phyloP scores from a whole-genome alignment of 2,329 filamentous ascomycete species.

The Penicillium olsonii region DNA sequence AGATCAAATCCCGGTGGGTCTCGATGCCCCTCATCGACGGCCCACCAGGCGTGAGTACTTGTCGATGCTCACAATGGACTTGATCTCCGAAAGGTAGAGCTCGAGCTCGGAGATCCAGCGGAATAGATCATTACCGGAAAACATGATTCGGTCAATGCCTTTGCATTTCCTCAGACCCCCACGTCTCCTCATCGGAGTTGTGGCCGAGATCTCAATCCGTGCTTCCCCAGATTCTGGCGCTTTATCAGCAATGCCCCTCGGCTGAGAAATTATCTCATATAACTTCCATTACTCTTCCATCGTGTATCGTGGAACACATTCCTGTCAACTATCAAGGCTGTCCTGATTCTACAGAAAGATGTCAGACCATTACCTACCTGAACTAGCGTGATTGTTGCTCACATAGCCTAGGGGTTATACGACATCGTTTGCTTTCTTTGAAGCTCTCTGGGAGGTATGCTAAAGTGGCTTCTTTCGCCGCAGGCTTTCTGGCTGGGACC shows the following conservation, averaged over 20 bases:
- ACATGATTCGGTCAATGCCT: background rate
- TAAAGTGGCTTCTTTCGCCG: slow-evolving; percentile 22
- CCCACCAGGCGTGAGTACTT: background rate
- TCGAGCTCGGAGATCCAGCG: background rate
- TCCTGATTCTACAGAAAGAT: slow-evolving; percentile 3
- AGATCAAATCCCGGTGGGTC: slow-evolving; percentile 1
- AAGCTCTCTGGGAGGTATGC: slow-evolving; percentile 73
- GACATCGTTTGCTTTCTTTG: slow-evolving; percentile 78
- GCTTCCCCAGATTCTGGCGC: slow-evolving; percentile 4
- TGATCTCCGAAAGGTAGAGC: background rate
- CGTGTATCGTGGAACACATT: background rate
- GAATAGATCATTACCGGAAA: background rate
- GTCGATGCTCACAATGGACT: background rate
- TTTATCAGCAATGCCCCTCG: slow-evolving; percentile 9
- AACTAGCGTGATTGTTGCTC: background rate
- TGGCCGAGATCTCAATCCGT: slow-evolving; percentile 14
- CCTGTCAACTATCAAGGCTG: background rate
- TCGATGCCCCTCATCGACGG: background rate
- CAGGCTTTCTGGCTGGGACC: background rate
- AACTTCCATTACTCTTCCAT: no score
- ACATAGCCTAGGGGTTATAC: slow-evolving; percentile 55
- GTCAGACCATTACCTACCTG: background rate
- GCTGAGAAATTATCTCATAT: background rate
- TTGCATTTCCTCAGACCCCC: slow-evolving; percentile 9
- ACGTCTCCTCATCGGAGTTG: slow-evolving; percentile 20